phyloP scores from a whole-genome alignment of 768 basidiomycete genomes.

The Naganishia antarctica region DNA sequence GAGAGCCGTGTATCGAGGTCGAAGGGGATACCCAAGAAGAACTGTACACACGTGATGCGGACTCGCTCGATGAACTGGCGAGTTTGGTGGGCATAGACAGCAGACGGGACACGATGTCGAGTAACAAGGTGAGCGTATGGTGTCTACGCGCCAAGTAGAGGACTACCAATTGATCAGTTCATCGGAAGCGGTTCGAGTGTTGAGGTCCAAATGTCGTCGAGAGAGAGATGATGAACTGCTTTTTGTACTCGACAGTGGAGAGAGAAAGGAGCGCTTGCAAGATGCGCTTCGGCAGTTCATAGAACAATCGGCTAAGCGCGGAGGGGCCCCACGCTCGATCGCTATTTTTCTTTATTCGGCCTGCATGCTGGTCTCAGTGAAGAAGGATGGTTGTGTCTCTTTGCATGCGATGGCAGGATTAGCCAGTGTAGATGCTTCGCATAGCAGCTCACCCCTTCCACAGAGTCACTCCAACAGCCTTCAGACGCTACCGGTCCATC shows the following conservation, averaged over 20 bases:
- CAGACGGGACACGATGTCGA: background rate
- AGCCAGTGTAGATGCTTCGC: no score
- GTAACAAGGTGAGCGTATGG: background rate
- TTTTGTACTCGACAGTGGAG: no score
- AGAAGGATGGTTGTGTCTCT: no score
- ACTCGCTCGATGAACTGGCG: background rate
- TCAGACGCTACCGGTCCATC: background rate
- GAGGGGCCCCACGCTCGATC: slow-evolving; percentile 15
- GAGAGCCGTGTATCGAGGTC: background rate
- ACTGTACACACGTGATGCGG: slow-evolving; percentile 20
- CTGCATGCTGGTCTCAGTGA: background rate
- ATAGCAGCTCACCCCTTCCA: no score
- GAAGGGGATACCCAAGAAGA: background rate
- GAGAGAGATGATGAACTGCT: no score
- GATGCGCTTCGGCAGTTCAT: slow-evolving; percentile 1
- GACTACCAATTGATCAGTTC: no score
- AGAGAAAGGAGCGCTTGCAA: no score
- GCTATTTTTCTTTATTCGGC: background rate
- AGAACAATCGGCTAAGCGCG: background rate
- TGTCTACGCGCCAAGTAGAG: background rate
- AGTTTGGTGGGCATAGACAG: background rate
- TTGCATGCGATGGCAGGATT: no score
- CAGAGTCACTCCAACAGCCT: no score
- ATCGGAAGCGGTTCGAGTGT: no score
- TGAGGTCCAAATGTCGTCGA: no score